phyloP scores from a whole-genome alignment of 2,329 filamentous ascomycete species.

The Fusarium citri region DNA sequence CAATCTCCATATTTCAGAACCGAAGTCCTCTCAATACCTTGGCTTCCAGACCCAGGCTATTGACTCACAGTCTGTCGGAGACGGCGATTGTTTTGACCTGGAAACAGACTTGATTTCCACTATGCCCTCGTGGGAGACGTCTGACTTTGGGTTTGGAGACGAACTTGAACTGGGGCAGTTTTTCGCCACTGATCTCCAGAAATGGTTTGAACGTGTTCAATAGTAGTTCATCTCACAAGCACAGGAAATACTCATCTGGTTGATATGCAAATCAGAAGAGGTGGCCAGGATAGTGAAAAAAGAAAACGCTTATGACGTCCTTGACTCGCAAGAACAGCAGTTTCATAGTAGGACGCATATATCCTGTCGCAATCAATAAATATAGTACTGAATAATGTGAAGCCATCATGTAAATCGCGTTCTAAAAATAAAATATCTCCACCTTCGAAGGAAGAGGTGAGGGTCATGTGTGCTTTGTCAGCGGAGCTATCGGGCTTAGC shows the following conservation, averaged over 20 bases:
- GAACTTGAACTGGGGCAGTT: constrained; percentile 21
- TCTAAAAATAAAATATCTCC: background rate
- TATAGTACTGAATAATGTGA: background rate
- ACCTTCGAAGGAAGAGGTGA: accelerated
- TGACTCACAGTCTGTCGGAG: background rate
- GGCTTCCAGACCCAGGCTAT: background rate
- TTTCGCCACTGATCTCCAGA: constrained; percentile 1
- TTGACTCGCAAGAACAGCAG: accelerated
- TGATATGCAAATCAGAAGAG: background rate
- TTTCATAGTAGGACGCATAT: background rate
- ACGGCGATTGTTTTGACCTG: background rate
- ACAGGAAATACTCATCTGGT: background rate
- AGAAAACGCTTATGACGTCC: background rate
- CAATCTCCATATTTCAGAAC: background rate
- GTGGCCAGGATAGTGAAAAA: background rate
- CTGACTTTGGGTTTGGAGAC: background rate
- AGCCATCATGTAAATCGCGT: background rate
- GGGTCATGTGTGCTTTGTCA: background rate
- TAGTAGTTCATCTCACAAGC: background rate
- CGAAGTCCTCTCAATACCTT: background rate
- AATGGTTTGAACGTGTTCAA: constrained; percentile 10
- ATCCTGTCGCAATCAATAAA: background rate
- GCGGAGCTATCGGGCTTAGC: background rate
- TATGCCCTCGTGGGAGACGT: constrained; percentile 1
- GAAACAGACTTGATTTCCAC: background rate